Evolutionary conservation across 2,329 filamentous ascomycete species (phyloP).

Genomic region (Colletotrichum orbiculare): DNA sequence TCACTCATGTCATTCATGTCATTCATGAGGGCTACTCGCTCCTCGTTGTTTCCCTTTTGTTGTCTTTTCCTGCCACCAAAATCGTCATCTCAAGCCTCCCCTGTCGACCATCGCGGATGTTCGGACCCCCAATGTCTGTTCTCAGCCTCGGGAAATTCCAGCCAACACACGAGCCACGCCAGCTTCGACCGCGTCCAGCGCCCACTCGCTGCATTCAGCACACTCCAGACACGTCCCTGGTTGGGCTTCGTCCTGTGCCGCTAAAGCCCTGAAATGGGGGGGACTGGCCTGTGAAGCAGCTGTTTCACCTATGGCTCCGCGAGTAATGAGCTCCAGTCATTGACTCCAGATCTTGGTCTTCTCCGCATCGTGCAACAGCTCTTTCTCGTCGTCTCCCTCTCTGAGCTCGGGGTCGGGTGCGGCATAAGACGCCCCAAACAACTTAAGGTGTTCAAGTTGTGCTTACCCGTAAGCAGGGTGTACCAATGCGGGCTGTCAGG

Average conservation of each 20-base stretch:
- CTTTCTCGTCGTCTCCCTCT: no score
- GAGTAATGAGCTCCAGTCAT: constrained; percentile 26
- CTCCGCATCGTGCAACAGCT: no score
- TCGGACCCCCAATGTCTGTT: constrained; percentile 25
- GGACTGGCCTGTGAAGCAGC: constrained; percentile 19
- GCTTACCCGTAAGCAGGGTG: no score
- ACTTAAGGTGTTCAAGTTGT: no score
- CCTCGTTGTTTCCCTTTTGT: constrained; percentile 12
- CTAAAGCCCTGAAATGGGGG: background rate
- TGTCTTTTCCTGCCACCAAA: background rate
- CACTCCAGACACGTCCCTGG: constrained; percentile 14
- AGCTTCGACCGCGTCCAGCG: constrained; percentile 30
- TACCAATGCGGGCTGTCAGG: no score
- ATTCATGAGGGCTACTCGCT: background rate
- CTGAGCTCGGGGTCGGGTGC: no score
- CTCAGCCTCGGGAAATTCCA: constrained; percentile 18
- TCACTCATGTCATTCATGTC: no score
- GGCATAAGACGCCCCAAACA: no score
- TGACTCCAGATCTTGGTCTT: background rate
- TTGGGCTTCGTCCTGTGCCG: constrained; percentile 18
- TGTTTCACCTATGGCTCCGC: constrained; percentile 30
- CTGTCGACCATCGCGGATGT: constrained; percentile 14
- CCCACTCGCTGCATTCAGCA: constrained; percentile 31
- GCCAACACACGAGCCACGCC: constrained; percentile 18
- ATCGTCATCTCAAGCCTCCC: constrained; percentile 25